Percentiles rank a stretch among this genome's conserved stretches.
Evolutionary conservation across 768 basidiomycete species (phyloP).

Genomic region (Suillus plorans): DNA sequence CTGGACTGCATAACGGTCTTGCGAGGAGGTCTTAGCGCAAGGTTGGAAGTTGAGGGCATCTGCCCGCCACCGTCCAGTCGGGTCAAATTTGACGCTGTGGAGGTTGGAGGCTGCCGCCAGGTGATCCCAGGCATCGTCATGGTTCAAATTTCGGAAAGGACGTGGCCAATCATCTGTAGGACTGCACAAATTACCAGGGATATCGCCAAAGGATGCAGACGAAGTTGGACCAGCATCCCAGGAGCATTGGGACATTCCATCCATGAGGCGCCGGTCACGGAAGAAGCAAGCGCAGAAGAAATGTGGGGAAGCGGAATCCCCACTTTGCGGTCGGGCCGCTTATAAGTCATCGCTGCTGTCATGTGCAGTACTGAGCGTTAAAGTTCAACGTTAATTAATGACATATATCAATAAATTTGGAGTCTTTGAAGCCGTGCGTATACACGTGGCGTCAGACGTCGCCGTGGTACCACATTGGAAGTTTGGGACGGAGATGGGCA

Average conservation of each 20-base stretch:
- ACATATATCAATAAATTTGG: constrained; percentile 17
- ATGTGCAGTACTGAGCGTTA: constrained; percentile 23
- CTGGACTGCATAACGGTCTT: constrained; percentile 64
- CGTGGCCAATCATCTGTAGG: constrained; percentile 70
- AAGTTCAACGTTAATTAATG: constrained; percentile 15
- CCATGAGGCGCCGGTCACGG: constrained; percentile 14
- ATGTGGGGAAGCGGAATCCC: constrained; percentile 11
- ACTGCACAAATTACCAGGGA: constrained; percentile 59
- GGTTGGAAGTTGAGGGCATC: constrained; percentile 72
- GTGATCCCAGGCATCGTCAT: constrained; percentile 53
- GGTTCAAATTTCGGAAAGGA: constrained; percentile 50
- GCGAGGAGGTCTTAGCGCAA: constrained; percentile 50
- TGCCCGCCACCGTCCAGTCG: constrained; percentile 40
- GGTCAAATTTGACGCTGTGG: constrained; percentile 41
- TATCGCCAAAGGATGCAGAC: constrained; percentile 58
- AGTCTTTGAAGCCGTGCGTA: constrained; percentile 19
- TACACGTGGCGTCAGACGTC: constrained; percentile 25
- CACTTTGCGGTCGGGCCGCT: constrained; percentile 12
- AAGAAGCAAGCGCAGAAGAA: constrained; percentile 3
- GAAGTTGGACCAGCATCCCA: constrained; percentile 19
- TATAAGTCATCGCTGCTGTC: constrained; percentile 32
- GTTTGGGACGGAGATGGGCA: constrained; percentile 5
- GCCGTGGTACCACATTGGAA: constrained; percentile 10
- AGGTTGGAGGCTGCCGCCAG: constrained; percentile 52
- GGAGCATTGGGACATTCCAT: constrained; percentile 16